phyloP scores from a whole-genome alignment of 2,329 filamentous ascomycete species.

The Nigrospora osmanthi region DNA sequence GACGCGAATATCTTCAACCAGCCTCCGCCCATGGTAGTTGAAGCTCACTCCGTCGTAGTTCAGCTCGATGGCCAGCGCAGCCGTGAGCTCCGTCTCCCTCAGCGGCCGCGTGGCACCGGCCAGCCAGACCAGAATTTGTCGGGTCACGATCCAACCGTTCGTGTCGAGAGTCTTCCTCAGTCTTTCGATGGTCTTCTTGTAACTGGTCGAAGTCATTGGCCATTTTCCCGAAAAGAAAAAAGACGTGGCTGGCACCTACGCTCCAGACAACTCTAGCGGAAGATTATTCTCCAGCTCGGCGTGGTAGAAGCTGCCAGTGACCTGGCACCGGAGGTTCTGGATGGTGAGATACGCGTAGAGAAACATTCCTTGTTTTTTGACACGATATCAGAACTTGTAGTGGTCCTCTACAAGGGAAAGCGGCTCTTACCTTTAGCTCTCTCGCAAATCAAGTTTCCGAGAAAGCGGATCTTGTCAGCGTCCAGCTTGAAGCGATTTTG shows the following conservation, averaged over 20 bases:
- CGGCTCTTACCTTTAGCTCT: background rate
- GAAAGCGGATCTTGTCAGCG: background rate
- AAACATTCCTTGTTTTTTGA: conserved; percentile 22
- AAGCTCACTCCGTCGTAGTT: conserved; percentile 6
- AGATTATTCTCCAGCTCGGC: conserved; percentile 10
- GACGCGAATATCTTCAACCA: conserved; percentile 19
- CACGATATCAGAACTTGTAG: background rate
- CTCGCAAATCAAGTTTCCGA: background rate
- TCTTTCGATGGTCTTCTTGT: conserved; percentile 16
- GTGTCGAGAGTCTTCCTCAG: conserved; percentile 7
- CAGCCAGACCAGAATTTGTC: conserved; percentile 29
- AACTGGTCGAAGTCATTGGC: conserved; percentile 12
- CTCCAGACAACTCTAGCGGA: conserved; percentile 6
- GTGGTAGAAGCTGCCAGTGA: conserved; percentile 9
- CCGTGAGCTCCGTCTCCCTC: conserved; percentile 31
- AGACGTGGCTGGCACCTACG: conserved; percentile 2
- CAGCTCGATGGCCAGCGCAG: conserved; percentile 20
- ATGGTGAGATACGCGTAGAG: conserved; percentile 21
- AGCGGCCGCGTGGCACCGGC: conserved; percentile 29
- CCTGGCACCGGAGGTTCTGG: conserved; percentile 16
- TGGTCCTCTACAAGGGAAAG: background rate
- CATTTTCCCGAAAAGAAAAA: background rate
- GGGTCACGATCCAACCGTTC: conserved; percentile 14
- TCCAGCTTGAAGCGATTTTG: background rate
- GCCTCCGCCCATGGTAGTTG: conserved; percentile 10